Conservation (phyloP, 495 filamentous ascomycete genomes). For the Neurospora sp. region DNA sequence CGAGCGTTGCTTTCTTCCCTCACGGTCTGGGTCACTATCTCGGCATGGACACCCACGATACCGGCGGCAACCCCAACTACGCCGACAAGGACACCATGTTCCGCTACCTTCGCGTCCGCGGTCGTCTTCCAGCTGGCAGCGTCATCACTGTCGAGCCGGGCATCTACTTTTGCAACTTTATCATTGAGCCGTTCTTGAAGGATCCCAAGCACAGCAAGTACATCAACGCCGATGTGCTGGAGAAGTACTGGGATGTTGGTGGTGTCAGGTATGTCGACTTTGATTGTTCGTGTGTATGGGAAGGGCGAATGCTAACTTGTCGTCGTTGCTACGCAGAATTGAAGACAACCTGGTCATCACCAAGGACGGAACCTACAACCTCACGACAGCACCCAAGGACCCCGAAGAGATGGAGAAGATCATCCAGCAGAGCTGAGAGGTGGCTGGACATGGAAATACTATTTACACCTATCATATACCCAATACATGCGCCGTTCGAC, state of each 20-base stretch:
- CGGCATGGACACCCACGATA: slow-evolving; percentile 93
- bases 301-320: slow-evolving; percentile 5
- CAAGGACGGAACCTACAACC: slow-evolving; percentile 63
- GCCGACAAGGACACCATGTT: slow-evolving; percentile 77
- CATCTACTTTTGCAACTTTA: slow-evolving; percentile 90
- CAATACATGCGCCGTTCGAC: neutral
- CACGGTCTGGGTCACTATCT: slow-evolving; percentile 89
- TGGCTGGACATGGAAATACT: neutral
- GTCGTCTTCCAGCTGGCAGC: slow-evolving; percentile 59
- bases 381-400: slow-evolving; percentile 69
- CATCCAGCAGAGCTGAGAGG: slow-evolving; percentile 25
- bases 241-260: slow-evolving; percentile 82
- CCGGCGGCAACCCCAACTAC: slow-evolving; percentile 80
- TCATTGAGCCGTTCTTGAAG: slow-evolving; percentile 72
- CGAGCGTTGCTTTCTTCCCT: slow-evolving; percentile 82
- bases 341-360: slow-evolving; percentile 73
- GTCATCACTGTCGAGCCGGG: slow-evolving; percentile 90
- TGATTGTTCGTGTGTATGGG: neutral
- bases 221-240: slow-evolving; percentile 63
- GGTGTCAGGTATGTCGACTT: slow-evolving; percentile 52
- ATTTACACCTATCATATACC: neutral
- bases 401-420: slow-evolving; percentile 59
- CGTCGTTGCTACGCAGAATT: slow-evolving; percentile 24
- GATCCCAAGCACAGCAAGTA: slow-evolving; percentile 58
- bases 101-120: slow-evolving; percentile 72